phyloP scores from a whole-genome alignment of 257 asterid species.

The Solanum chaucha region DNA sequence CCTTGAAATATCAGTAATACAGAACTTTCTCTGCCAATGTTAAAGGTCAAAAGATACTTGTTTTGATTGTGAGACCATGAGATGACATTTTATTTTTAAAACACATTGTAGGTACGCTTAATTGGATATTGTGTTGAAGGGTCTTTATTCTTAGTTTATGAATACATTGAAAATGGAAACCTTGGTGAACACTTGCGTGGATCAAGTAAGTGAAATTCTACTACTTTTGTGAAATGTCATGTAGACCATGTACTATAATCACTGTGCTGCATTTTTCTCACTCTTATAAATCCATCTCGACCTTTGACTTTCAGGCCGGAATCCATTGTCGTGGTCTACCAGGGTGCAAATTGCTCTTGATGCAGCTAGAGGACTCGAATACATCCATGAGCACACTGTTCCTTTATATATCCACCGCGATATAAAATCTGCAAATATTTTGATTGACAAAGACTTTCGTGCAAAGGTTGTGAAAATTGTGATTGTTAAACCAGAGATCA shows the following conservation, averaged over 20 bases:
- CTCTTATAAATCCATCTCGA: background rate
- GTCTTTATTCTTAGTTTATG: constrained; percentile 72
- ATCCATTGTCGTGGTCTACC: constrained; percentile 56
- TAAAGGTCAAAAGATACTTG: background rate
- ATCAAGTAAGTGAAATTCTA: constrained; percentile 29
- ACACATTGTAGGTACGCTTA: constrained; percentile 51
- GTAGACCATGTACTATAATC: background rate
- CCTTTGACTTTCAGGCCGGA: constrained; percentile 20
- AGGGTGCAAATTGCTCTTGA: constrained; percentile 87
- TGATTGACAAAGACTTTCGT: constrained; percentile 62
- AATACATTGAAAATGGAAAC: constrained; percentile 81
- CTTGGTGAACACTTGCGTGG: constrained; percentile 74
- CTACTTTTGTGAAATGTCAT: background rate
- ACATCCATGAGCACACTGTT: constrained; percentile 88
- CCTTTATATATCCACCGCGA: constrained; percentile 84
- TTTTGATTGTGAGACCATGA: background rate
- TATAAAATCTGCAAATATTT: constrained; percentile 69
- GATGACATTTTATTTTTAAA: background rate
- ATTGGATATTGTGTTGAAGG: constrained; percentile 83
- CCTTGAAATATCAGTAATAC: background rate
- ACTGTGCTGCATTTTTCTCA: background rate
- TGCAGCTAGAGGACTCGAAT: constrained; percentile 92
- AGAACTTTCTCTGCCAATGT: background rate
- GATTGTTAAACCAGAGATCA: background rate
- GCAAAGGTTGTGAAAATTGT: constrained; percentile 48